phyloP scores from a whole-genome alignment of 2,329 filamentous ascomycete species.

The Didymella pinodella region DNA sequence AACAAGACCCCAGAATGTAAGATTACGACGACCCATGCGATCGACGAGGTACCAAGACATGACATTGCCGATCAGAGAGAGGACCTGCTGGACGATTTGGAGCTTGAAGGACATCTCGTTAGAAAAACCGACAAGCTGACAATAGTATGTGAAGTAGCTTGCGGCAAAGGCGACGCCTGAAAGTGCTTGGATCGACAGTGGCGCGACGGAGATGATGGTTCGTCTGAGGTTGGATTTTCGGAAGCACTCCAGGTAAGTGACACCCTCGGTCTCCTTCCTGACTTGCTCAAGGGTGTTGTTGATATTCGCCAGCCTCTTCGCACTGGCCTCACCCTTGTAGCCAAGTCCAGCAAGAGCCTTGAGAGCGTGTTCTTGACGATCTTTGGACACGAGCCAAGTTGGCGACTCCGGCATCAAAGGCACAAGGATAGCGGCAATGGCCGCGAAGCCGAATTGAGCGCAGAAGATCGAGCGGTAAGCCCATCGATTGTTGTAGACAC shows the following conservation, averaged over 20 bases:
- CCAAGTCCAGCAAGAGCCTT: not conserved
- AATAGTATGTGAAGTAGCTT: constrained; percentile 53
- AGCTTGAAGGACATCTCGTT: constrained; percentile 51
- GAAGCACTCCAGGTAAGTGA: constrained; percentile 83
- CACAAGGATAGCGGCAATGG: not conserved
- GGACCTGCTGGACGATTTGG: constrained; percentile 61
- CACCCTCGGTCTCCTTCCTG: constrained; percentile 57
- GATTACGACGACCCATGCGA: constrained; percentile 73
- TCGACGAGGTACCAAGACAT: constrained; percentile 80
- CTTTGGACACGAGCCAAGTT: not conserved
- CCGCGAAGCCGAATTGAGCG: not conserved
- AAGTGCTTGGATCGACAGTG: constrained; percentile 54
- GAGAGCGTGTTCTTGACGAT: not conserved
- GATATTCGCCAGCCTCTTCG: not conserved
- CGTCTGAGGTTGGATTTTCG: constrained; percentile 76
- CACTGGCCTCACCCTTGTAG: not conserved
- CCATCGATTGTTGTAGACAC: not conserved
- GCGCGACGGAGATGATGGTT: constrained; percentile 70
- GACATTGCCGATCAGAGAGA: constrained; percentile 68
- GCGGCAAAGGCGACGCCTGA: constrained; percentile 36
- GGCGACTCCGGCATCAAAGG: not conserved
- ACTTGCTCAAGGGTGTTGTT: not conserved
- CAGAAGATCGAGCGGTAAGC: not conserved
- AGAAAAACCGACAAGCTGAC: constrained; percentile 48
- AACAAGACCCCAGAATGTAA: constrained; percentile 74